Conservation (phyloP, 2,329 filamentous ascomycete genomes). For the Sporothrix euskadiensis region DNA sequence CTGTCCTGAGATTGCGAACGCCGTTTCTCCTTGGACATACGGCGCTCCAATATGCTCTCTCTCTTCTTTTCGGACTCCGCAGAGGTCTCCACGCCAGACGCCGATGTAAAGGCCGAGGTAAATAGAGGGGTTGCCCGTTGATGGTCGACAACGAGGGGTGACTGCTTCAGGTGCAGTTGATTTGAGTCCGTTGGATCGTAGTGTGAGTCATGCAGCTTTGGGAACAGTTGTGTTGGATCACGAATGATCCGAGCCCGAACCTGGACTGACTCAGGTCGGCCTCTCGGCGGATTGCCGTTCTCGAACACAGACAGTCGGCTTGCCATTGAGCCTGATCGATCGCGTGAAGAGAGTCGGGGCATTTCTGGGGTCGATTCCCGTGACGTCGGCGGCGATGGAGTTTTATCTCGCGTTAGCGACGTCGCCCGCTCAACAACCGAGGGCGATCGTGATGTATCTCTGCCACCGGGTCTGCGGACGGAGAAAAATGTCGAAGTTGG, state of each 20-base stretch:
- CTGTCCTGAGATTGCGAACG: constrained; percentile 43
- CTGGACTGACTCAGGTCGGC: constrained; percentile 74
- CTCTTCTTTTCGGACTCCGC: constrained; percentile 39
- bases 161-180: constrained; percentile 58
- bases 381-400: constrained; percentile 44
- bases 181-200: constrained; percentile 48
- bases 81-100: background rate
- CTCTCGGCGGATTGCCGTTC: constrained; percentile 45
- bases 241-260: constrained; percentile 83
- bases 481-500: constrained; percentile 61
- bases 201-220: constrained; percentile 45
- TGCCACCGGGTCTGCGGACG: constrained; percentile 49
- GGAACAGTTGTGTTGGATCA: constrained; percentile 53
- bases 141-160: constrained; percentile 60
- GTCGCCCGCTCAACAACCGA: constrained; percentile 49
- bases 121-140: constrained; percentile 45
- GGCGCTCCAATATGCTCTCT: constrained; percentile 52
- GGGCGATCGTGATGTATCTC: constrained; percentile 49
- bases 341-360: constrained; percentile 42
- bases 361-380: constrained; percentile 52
- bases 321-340: constrained; percentile 56
- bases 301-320: constrained; percentile 60
- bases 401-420: constrained; percentile 43
- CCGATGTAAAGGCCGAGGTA: constrained; percentile 33
- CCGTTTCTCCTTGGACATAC: constrained; percentile 47